Conservation (phyloP, 257 asterid genomes). For the Anisodus acutangulus region DNA sequence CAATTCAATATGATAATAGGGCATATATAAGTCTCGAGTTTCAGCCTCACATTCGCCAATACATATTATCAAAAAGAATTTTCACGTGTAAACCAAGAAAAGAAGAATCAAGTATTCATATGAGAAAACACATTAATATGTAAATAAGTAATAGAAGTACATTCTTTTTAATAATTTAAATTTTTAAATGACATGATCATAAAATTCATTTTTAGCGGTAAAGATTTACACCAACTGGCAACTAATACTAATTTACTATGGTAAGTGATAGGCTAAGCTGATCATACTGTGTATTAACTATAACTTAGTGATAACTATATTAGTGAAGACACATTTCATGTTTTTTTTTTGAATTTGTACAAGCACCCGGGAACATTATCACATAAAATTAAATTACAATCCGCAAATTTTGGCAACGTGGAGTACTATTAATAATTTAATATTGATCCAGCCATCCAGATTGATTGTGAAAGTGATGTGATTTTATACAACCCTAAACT, state of each 20-base stretch:
- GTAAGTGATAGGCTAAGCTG: too few species aligned
- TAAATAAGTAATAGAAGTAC: not conserved
- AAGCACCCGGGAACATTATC: not conserved
- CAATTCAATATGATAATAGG: not conserved
- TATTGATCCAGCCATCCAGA: not conserved
- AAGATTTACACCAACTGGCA: too few species aligned
- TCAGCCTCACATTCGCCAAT: too few species aligned
- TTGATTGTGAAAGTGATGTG: not conserved
- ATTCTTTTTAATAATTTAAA: not conserved
- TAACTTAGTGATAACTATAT: too few species aligned
- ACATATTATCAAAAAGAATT: too few species aligned
- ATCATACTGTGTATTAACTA: too few species aligned
- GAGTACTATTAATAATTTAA: not conserved
- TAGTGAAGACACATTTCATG: too few species aligned
- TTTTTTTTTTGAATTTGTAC: too few species aligned
- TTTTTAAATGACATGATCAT: not conserved
- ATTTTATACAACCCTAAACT: slow-evolving; percentile 8
- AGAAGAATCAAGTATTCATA: not conserved
- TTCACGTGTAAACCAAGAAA: not conserved
- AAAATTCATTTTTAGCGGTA: not conserved
- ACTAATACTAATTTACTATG: too few species aligned
- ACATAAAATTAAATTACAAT: not conserved
- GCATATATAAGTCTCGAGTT: not conserved
- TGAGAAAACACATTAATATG: not conserved
- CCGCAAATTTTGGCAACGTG: not conserved